Base-by-base conservation (phyloP, 352 stramenopile genomes). In the Phytopythium oedochilum region DNA sequence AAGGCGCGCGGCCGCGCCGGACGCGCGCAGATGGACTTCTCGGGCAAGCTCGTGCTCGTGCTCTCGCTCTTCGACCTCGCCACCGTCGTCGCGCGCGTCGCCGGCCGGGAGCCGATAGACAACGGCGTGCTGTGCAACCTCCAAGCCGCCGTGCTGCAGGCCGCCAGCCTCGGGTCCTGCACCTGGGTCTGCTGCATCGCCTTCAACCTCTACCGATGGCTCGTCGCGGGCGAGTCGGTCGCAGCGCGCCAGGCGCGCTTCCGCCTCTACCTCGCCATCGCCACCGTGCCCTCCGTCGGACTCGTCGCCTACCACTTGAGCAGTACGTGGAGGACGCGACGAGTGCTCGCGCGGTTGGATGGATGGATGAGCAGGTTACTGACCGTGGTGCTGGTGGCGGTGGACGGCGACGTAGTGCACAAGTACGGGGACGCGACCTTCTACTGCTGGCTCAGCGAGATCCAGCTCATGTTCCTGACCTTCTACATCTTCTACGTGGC, bases 191-290 rank as follows among this genome's bases (percentile, higher is more conserved):
- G 70, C 38, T 94, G 81, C 53, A 89, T 92, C 60, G 73, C 78
- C 9, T 91, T 84, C 63, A 92, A 91, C 45, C 64, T 94, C 15
- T 90, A 91, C 59, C 73, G 79, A 4, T 94, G 83, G 83, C 85
- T 91, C 44, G 76, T 83, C 15, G 75, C 71, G 17, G 74, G 81
- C 32, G 83, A 94, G 47, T 85, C 75, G 32, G 73, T 88, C 44
- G 79, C 80, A 15, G 90, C 78, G 34, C 65, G 79, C 23, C 70
- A 83, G 58, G 71, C 61, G 35, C 70, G 83, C 17, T 83, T 92
- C 49, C 52, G 51, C 15, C 52, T 76, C 17, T 93, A 86, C 49
- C 54, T 93, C 23, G 49, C 59, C 5, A 45, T 86, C 60, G 67
- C 75, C n/a, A 36, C 91, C 15, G 45, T 85, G 14, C 83, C 81